phyloP scores from a whole-genome alignment of 1,139 yeast genomes.

The Kodamaea derodonti region DNA sequence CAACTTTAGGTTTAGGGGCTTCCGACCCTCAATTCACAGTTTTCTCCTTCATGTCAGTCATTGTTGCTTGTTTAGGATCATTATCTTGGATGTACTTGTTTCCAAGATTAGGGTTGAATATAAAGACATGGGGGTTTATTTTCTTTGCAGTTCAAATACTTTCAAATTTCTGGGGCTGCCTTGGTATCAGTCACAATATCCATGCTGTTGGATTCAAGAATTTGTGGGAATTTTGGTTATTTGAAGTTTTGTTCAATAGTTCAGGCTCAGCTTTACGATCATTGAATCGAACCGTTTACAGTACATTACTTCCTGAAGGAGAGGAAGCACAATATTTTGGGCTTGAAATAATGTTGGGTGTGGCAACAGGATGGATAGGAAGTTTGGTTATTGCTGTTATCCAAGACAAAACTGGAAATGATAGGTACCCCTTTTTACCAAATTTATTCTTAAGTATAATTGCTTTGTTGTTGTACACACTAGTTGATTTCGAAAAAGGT shows the following conservation, averaged over 20 bases:
- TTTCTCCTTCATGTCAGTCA: constrained; percentile 35
- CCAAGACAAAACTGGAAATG: constrained; percentile 39
- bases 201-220: constrained; percentile 37
- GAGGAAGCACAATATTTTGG: constrained; percentile 46
- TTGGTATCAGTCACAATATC: constrained; percentile 26
- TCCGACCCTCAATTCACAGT: constrained; percentile 41
- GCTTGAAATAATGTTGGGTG: constrained; percentile 39
- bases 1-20: constrained; percentile 38
- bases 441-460: constrained; percentile 29
- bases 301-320: constrained; percentile 39
- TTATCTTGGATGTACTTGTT: constrained; percentile 37
- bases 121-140: constrained; percentile 34
- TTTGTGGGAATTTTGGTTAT: constrained; percentile 44
- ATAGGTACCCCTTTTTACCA: constrained; percentile 38
- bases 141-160: constrained; percentile 30
- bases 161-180: constrained; percentile 41
- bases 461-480: constrained; percentile 22
- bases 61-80: constrained; percentile 34
- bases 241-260: constrained; percentile 35
- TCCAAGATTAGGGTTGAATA: constrained; percentile 21
- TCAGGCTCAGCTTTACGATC: constrained; percentile 37
- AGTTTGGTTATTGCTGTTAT: constrained; percentile 37
- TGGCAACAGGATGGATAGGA: constrained; percentile 46
- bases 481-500: constrained; percentile 34
- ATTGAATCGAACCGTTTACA: constrained; percentile 35